These are phyloP conservation scores for Xylariales sp. DNA, from an alignment of 2,329 filamentous ascomycete genomes.

Conservation along the genomic window DNA sequence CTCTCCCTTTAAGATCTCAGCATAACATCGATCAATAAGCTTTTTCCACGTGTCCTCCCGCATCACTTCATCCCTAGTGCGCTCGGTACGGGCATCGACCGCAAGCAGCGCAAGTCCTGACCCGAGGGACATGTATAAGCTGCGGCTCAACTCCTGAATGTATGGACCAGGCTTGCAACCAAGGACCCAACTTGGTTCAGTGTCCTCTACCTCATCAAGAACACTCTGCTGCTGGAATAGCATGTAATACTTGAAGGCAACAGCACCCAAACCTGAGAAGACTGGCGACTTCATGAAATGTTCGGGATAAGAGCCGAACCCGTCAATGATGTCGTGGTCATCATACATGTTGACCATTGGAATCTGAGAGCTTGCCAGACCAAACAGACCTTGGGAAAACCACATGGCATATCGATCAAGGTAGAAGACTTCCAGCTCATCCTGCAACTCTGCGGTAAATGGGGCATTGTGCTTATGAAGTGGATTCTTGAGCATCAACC, in stretches of 20 bases:
- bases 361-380: constrained; percentile 89
- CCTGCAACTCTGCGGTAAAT: constrained; percentile 77
- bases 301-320: constrained; percentile 88
- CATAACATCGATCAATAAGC: constrained; percentile 79
- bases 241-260: constrained; percentile 98
- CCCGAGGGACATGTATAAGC: constrained; percentile 79
- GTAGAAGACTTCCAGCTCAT: constrained; percentile 85
- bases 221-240: constrained; percentile 96
- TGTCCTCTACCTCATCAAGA: constrained; percentile 69
- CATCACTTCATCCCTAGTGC: constrained; percentile 77
- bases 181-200: constrained; percentile 89
- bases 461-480: constrained; percentile 73
- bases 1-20: constrained; percentile 75
- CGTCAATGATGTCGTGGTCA: constrained; percentile 88
- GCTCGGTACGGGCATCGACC: constrained; percentile 86
- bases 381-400: constrained; percentile 94
- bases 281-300: constrained; percentile 88
- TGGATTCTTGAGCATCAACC: constrained; percentile 77
- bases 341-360: constrained; percentile 99
- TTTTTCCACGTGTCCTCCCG: constrained; percentile 77
- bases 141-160: constrained; percentile 80
- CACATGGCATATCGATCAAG: constrained; percentile 85
- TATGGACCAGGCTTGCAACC: constrained; percentile 80
- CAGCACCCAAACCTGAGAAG: constrained; percentile 81
- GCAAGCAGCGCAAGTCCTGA: constrained; percentile 76